Evolutionary conservation across 495 filamentous ascomycete genomes (phyloP).

Genomic region (Achaetomiella virescens): DNA sequence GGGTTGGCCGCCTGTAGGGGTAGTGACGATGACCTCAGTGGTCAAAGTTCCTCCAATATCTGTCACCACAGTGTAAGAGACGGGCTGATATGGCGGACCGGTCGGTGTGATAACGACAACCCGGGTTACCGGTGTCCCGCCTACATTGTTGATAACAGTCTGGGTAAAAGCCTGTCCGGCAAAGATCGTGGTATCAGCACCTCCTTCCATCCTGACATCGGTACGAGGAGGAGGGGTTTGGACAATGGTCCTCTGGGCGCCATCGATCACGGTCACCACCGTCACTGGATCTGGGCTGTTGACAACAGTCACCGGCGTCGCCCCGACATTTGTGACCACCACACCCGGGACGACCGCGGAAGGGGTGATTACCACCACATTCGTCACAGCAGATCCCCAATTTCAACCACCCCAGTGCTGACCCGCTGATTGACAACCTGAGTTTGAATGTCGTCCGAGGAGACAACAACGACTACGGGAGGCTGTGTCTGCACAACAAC

Average conservation of each 20-base stretch:
- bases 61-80: constrained; percentile 16
- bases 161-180: constrained; percentile 16
- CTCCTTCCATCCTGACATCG: constrained; percentile 11
- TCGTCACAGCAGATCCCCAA: constrained; percentile 21
- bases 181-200: constrained; percentile 9
- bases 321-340: constrained; percentile 16
- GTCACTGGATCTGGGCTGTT: constrained; percentile 15
- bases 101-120: constrained; percentile 13
- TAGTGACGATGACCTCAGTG: constrained; percentile 15
- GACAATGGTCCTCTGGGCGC: constrained; percentile 14
- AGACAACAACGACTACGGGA: constrained; percentile 15
- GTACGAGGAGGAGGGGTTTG: constrained; percentile 21
- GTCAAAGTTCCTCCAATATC: constrained; percentile 16
- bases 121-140: constrained; percentile 15
- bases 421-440: constrained; percentile 13
- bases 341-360: not conserved
- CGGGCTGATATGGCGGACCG: constrained; percentile 12
- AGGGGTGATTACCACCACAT: constrained; percentile 23
- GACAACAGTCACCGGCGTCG: constrained; percentile 17
- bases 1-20: constrained; percentile 11
- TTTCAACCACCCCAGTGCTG: constrained; percentile 11
- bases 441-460: constrained; percentile 14
- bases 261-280: constrained; percentile 8
- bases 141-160: constrained; percentile 14
- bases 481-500: constrained; percentile 14